These are phyloP conservation scores for Penicillium concentricum DNA, from an alignment of 2,329 filamentous ascomycete species.

Conservation along the genomic window DNA sequence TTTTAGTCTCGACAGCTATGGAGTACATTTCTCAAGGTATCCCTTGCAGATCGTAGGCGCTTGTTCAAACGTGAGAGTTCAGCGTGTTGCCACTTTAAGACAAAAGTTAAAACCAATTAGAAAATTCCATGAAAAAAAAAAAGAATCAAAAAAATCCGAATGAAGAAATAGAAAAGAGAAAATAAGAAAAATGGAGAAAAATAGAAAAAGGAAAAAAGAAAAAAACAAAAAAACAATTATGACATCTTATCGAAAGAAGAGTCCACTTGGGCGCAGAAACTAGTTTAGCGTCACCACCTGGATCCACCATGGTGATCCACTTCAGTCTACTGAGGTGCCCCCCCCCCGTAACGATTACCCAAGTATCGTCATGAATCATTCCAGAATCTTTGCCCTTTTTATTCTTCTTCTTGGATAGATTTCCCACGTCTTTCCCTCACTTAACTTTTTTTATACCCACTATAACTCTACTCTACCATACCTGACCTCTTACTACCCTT, in stretches of 20 bases:
- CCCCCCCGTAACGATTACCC: slow-evolving; percentile 2
- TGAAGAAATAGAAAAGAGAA: neutral
- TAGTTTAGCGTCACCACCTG: slow-evolving; percentile 1
- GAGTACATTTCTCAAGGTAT: neutral
- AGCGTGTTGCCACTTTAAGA: neutral
- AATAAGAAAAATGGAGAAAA: neutral
- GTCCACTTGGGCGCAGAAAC: slow-evolving; percentile 8
- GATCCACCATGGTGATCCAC: neutral
- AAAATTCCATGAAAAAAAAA: neutral
- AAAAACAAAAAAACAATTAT: slow-evolving; percentile 1
- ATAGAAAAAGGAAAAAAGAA: neutral
- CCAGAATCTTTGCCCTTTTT: slow-evolving; percentile 15
- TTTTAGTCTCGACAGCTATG: neutral
- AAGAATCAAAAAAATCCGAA: neutral
- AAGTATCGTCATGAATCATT: slow-evolving; percentile 22
- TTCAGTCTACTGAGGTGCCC: neutral
- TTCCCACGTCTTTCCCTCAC: neutral
- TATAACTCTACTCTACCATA: neutral
- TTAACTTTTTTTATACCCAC: neutral
- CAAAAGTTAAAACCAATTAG: neutral
- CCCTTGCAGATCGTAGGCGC: slow-evolving; percentile 10
- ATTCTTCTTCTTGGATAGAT: slow-evolving; percentile 6
- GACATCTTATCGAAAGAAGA: slow-evolving; percentile 9
- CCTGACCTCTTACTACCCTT: neutral
- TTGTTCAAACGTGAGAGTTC: slow-evolving; percentile 11